Base-by-base conservation (phyloP, 2,329 filamentous ascomycete species). In the Apiospora koreana region DNA sequence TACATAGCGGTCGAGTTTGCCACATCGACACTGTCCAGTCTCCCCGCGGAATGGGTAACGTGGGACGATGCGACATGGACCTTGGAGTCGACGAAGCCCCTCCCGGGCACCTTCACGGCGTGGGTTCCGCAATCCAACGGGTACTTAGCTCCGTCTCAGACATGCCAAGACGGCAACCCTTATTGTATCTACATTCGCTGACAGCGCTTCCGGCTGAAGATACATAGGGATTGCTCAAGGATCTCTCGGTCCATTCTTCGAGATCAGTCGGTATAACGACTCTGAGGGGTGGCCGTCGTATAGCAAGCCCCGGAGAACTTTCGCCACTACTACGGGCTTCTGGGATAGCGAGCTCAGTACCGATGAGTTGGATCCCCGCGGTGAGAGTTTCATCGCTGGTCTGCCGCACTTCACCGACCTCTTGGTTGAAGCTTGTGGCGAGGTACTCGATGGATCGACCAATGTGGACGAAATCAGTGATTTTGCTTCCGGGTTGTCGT, bases 31-130 rank as follows among this genome's bases (percentile, higher is more conserved):
- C 18, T 18, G 2, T 31, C n/a, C 54, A 62, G 28, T n/a, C 18
- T 62, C 0, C 54, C 54, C 21, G 54, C 66, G 1, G 45, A 68
- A 28, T 68, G 43, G 66, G 66, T 68, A 1, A 54, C 66, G 6
- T 68, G 66, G 66, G 66, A 68, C 45, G 66, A 68, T 25, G 45
- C 66, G 6, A 68, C 43, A 25, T 68, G 66, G 66, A 68, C 66
- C 9, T 31, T 68, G 45, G 54, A 31, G 18, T 68, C 66, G 25
- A 18, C 21, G 4, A 10, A 25, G n/a, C 66, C 66, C 6, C 10
- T 48, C n/a, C 66, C 66, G 4, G 66, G 66, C 8, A 68, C 45
- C 21, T 68, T 68, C 35, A 35, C 66, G 16, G 66, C 66, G 10
- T 68, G 66, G 66, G 31, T 18, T 12, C 45, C 66, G 16, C 66